Percentiles rank a stretch among this genome's conserved stretches.
Conservation (phyloP, 768 basidiomycete genomes). For the Dentipellis sp. region DNA sequence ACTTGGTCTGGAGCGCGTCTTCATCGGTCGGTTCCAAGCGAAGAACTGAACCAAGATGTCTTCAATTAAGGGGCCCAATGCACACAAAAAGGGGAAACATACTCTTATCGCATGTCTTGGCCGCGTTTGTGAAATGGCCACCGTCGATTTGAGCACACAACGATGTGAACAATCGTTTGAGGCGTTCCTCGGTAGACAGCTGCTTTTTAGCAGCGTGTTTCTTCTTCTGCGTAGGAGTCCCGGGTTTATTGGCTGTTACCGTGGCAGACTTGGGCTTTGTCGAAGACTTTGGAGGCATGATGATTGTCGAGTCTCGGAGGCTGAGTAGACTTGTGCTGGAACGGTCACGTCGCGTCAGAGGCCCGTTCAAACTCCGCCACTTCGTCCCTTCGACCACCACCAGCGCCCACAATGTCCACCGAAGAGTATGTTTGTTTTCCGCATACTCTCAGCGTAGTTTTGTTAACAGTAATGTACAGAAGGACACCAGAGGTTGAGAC, state of each 20-base stretch:
- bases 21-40: constrained; percentile 52
- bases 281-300: not conserved
- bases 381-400: constrained; percentile 1
- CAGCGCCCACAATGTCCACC: constrained; percentile 9
- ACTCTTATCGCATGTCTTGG: constrained; percentile 93
- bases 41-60: constrained; percentile 42
- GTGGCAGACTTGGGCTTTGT: not conserved
- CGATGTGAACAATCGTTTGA: constrained; percentile 64
- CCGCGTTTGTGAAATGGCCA: constrained; percentile 76
- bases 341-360: not conserved
- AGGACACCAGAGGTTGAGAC: not conserved
- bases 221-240: constrained; percentile 6
- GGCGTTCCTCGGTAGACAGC: constrained; percentile 23
- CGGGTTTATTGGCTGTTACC: not conserved
- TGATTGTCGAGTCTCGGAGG: not conserved
- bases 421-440: constrained; percentile 11
- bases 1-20: constrained; percentile 75
- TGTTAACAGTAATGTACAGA: constrained; percentile 12
- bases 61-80: not conserved
- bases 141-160: constrained; percentile 85
- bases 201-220: constrained; percentile 23
- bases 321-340: too few relatives aligned
- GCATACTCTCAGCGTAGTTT: not conserved
- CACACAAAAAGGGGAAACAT: constrained; percentile 20
- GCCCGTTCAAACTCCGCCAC: constrained; percentile 9